phyloP scores from a whole-genome alignment of 352 stramenopile genomes.

The Aphanomyces cochlioides region DNA sequence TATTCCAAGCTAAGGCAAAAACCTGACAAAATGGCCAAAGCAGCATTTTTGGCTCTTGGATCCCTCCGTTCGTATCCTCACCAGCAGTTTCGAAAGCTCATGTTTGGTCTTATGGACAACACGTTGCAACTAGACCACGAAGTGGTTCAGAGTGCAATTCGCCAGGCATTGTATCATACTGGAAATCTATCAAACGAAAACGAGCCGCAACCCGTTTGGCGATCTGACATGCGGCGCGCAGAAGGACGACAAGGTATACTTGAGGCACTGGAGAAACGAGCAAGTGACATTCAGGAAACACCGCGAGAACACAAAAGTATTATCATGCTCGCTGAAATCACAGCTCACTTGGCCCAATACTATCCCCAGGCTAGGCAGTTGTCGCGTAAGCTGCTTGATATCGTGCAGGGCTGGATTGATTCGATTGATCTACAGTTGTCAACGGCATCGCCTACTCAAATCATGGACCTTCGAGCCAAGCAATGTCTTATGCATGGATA shows the following conservation, averaged over 20 bases:
- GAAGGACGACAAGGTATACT: constrained; percentile 28
- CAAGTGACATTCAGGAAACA: not conserved
- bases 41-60: constrained; percentile 38
- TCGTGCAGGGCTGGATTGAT: constrained; percentile 38
- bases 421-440: constrained; percentile 21
- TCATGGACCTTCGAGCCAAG: constrained; percentile 36
- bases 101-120: constrained; percentile 42
- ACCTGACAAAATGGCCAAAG: constrained; percentile 32
- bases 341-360: constrained; percentile 16
- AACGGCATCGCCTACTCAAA: not conserved
- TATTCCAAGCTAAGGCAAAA: constrained; percentile 41
- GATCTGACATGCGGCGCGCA: constrained; percentile 39
- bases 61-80: constrained; percentile 46
- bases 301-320: constrained; percentile 15
- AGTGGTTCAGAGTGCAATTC: constrained; percentile 40
- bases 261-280: constrained; percentile 9
- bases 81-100: constrained; percentile 49
- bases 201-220: constrained; percentile 37
- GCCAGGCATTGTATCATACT: constrained; percentile 49
- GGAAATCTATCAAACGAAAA: constrained; percentile 40
- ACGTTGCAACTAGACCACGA: constrained; percentile 42
- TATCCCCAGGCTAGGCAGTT: constrained; percentile 18
- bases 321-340: constrained; percentile 29
- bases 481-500: constrained; percentile 48
- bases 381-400: constrained; percentile 33